Evolutionary conservation across 805 yeast genomes (phyloP).

Genomic region (Starmerella stigmatis): DNA sequence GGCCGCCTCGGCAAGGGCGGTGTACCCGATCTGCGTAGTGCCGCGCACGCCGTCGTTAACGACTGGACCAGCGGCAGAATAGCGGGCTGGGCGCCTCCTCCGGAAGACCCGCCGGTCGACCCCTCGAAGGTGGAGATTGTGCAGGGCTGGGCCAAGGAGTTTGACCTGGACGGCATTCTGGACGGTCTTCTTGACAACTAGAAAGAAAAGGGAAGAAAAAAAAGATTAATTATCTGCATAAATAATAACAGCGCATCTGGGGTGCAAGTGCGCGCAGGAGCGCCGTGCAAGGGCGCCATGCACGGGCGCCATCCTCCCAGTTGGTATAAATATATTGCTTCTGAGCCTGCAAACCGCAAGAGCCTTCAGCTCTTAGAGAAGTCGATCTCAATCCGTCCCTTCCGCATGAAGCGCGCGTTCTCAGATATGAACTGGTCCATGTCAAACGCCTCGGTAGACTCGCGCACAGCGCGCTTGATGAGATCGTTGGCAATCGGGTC

Average conservation of each 20-base stretch:
- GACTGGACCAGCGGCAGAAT: constrained; percentile 98
- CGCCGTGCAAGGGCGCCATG: too few relatives aligned
- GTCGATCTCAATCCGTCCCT: constrained; percentile 4
- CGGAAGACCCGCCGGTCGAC: constrained; percentile 37
- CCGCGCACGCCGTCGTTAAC: constrained; percentile 69
- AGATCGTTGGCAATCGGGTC: constrained; percentile 81
- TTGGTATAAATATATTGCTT: too few relatives aligned
- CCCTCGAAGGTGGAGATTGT: constrained; percentile 63
- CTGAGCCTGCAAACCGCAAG: too few relatives aligned
- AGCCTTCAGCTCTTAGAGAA: neutral
- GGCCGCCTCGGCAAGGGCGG: constrained; percentile 93
- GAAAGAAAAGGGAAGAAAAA: too few relatives aligned
- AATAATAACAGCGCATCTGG: too few relatives aligned
- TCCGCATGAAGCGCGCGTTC: constrained; percentile 4
- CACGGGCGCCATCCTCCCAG: too few relatives aligned
- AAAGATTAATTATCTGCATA: neutral
- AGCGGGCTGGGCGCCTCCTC: constrained; percentile 78
- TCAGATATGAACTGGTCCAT: constrained; percentile 3
- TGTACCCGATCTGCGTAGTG: constrained; percentile 75
- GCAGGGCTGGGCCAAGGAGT: constrained; percentile 84
- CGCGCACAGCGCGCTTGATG: constrained; percentile 50
- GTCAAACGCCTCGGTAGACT: constrained; percentile 7
- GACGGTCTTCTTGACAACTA: constrained; percentile 20
- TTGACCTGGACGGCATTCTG: constrained; percentile 78
- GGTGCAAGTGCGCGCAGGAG: too few relatives aligned